Percentiles rank a stretch among this genome's conserved stretches.
Evolutionary conservation across 108 stramenopile genomes (phyloP).

Genomic region (Fistulifera solaris): DNA sequence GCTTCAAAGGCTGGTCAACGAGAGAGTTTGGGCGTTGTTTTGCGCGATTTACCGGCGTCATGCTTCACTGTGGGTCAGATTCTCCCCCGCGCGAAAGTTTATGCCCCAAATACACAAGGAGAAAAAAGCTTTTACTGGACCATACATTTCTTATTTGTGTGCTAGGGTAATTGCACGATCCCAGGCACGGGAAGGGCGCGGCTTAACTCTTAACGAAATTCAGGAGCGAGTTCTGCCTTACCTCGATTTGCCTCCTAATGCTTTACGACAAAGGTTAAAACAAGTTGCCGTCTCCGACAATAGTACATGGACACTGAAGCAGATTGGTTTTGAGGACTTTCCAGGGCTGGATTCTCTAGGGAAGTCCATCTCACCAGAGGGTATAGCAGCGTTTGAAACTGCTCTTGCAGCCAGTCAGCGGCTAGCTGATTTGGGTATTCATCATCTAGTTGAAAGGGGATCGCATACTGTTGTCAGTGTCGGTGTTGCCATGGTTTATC

Average conservation of each 20-base stretch:
- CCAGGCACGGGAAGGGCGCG: constrained; percentile 36
- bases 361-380: constrained; percentile 46
- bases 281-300: constrained; percentile 73
- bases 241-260: constrained; percentile 33
- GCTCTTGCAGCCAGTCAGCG: constrained; percentile 49
- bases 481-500: constrained; percentile 54
- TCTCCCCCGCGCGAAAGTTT: constrained; percentile 72
- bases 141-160: constrained; percentile 67
- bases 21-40: constrained; percentile 48
- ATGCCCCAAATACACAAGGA: constrained; percentile 65
- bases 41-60: constrained; percentile 66
- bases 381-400: constrained; percentile 68
- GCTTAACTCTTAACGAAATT: constrained; percentile 63
- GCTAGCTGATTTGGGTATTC: constrained; percentile 69
- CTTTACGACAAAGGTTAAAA: constrained; percentile 63
- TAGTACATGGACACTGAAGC: constrained; percentile 63
- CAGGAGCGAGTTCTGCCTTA: constrained; percentile 51
- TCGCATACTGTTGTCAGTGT: constrained; percentile 51
- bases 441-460: constrained; percentile 46
- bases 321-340: constrained; percentile 56
- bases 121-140: constrained; percentile 75
- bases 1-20: constrained; percentile 24
- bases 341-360: constrained; percentile 70
- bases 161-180: constrained; percentile 43
- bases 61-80: constrained; percentile 75